Base-by-base conservation (phyloP, 2,329 filamentous ascomycete species). In the Aspergillus jensenii region DNA sequence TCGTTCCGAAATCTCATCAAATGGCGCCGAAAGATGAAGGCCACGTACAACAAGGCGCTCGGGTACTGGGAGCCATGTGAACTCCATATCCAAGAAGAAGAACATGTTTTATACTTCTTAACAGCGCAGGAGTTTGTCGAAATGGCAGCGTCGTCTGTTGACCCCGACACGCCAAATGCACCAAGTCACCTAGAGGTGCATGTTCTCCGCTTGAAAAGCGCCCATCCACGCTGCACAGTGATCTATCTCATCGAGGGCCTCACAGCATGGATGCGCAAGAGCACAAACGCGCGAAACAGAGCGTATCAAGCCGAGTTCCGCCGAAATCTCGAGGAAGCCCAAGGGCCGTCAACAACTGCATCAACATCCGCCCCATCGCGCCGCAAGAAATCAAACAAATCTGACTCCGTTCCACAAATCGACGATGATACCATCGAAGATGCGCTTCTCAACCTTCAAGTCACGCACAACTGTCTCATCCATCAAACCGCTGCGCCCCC, bases 181-280 rank as follows among this genome's bases (percentile, higher is more conserved):
- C 67, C 81, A 23, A 76, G 80, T 59, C 41, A 59, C 3, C 71
- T 95, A 2, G 80, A 87, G 56, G 64, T 80, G 1, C 85, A 92
- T 70, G 79, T 90, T 23, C 67, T 77, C 1, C 77, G 71, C 9
- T 79, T 90, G 64, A 83, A 82, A 67, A 74, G 68, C 0, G 75
- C 79, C 48, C 87, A 88, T 66, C 75, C 81, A 0, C 67, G 68
- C 1, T 79, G 82, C 62, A 82, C 81, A 41, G 71, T 87, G 12
- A 83, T 93, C 41, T 91, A 91, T 65, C 74, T 93, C 0, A 83
- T 95, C 19, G 87, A 93, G 66, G 90, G 90, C 0, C 76, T 93
- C 0, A 77, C 71, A 0, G 65, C 79, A 0, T 90, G 87, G 85
- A 84, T 87, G 76, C 82, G 84, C 57, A 90, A 88, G 70, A 91